Evolutionary conservation across 148 eudicot genomes (phyloP), one percentile per base, ranked within the genome.

Genomic region (Amaranthus hypochondriacus): DNA sequence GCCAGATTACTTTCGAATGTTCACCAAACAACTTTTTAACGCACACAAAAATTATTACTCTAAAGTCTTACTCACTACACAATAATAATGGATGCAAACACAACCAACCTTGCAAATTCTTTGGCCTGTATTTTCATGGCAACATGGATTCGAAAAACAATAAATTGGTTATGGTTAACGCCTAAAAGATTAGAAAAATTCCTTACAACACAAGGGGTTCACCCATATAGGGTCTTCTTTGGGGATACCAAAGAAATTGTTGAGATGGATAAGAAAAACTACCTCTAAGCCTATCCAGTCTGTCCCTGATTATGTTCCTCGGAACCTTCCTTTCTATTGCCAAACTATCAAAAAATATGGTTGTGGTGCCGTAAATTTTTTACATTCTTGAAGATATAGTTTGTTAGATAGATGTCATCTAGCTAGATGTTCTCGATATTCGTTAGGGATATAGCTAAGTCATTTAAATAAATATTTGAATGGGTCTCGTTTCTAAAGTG

Each of bases 81-180:
- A 28, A 28, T 28, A 28, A 28, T 60, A n/a, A 71, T 71, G 74
- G 74, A 71, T 4, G n/a, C 4, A 15, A 48, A 9, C 11, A 13
- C 43, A 10, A 52, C 42, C 52, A 42, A 6, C 0, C 14, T 69
- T 39, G 43, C 62, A 13, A 21, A 43, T 56, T 48, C 75, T 54
- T 44, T 73, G 43, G 75, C 50, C 0, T 47, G 65, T 11, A 47
- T 73, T 28, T 7, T 14, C 44, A 3, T 69, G 5, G 4, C 58
- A 11, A 13, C 59, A 50, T 66, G 69, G 63, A 48, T 60, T 10
- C 70, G 66, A 77, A 76, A 44, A 62, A 77, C 63, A 3, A 6
- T 80, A n/a, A 73, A 74, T 14, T 85, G 87, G 88, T 64, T 83
- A 6, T 83, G 88, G 88, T 62, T 87, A 52, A 78, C 58, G 28